Conservation (phyloP, 805 yeast genomes). For the Blastobotrys robertii region DNA sequence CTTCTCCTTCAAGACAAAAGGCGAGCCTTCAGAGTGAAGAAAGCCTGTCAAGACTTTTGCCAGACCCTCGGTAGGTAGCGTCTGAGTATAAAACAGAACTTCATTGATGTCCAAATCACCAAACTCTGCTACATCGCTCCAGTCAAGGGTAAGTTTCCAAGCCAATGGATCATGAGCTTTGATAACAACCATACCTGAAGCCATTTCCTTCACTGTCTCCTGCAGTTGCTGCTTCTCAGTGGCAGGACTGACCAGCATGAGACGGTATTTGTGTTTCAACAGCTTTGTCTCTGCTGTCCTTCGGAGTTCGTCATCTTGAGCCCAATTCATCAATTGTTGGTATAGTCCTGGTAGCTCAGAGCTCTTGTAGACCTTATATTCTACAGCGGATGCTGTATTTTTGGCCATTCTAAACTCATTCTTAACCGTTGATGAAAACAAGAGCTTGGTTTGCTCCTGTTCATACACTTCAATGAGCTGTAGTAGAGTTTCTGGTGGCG, state of each 20-base stretch:
- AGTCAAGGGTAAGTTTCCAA: slow-evolving; percentile 68
- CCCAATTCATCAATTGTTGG: slow-evolving; percentile 44
- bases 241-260: slow-evolving; percentile 44
- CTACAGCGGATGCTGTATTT: slow-evolving; percentile 15
- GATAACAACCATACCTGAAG: slow-evolving; percentile 64
- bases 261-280: slow-evolving; percentile 46
- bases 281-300: slow-evolving; percentile 47
- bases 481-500: slow-evolving; percentile 18
- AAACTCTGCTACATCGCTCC: slow-evolving; percentile 50
- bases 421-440: slow-evolving; percentile 17
- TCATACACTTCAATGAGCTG: slow-evolving; percentile 18
- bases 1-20: slow-evolving; percentile 33
- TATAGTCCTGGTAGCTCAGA: slow-evolving; percentile 49
- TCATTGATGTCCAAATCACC: slow-evolving; percentile 38
- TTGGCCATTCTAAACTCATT: slow-evolving; percentile 18
- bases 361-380: slow-evolving; percentile 38
- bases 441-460: slow-evolving; percentile 16
- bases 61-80: slow-evolving; percentile 52
- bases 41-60: slow-evolving; percentile 55
- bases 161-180: slow-evolving; percentile 51
- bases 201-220: slow-evolving; percentile 42
- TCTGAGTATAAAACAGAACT: slow-evolving; percentile 41
- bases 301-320: slow-evolving; percentile 55
- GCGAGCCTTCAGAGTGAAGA: slow-evolving; percentile 57
- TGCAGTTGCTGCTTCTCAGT: slow-evolving; percentile 31